Evolutionary conservation across 2,329 filamentous ascomycete species (phyloP), one percentile per base, ranked within the genome.

Genomic region (Hymenoscyphus linearis): DNA sequence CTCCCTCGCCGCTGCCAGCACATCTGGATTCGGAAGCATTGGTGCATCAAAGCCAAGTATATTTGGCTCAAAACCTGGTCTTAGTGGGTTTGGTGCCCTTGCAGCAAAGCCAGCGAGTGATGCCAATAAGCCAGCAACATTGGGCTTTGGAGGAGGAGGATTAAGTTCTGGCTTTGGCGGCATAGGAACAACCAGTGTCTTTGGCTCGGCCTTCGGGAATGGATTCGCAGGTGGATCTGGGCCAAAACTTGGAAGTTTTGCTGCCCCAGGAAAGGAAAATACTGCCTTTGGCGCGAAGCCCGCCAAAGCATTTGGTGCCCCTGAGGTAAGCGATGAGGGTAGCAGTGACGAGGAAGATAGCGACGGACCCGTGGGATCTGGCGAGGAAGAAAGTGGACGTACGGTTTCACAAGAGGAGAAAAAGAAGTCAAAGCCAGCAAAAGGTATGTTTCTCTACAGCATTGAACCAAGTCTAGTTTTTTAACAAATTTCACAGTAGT

Each of bases 231-330:
- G 78, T 35, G 70, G 67, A 31, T 62, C 67, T 52, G 70, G 70
- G 72, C 66, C 70, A 27, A 82, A 80, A 64, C 74, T 92, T 10
- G 81, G 82, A 2, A 88, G 82, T 67, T 96, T 96, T 74, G 90
- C 86, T 50, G 85, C 86, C 53, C 81, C 85, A 25, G 83, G 81
- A 57, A 76, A 76, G 37, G 70, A 74, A 18, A 76, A 77, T 54
- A 74, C 79, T 62, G 77, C 77, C 1, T 65, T 59, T 69, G 83
- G 78, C 61, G 80, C 80, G 62, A 90, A 89, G 73, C 80, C 85
- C 14, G 80, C 82, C 3, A 90, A 85, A 74, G 83, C 90, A 0
- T 95, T 96, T 72, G 91, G 91, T 35, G 89, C 90, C 13, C 84
- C 90, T 1, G 86, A 86, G 34, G 85, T 85, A 44, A 88, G 84